Conservation (phyloP, 352 stramenopile species). For the Pythium apleroticum region DNA sequence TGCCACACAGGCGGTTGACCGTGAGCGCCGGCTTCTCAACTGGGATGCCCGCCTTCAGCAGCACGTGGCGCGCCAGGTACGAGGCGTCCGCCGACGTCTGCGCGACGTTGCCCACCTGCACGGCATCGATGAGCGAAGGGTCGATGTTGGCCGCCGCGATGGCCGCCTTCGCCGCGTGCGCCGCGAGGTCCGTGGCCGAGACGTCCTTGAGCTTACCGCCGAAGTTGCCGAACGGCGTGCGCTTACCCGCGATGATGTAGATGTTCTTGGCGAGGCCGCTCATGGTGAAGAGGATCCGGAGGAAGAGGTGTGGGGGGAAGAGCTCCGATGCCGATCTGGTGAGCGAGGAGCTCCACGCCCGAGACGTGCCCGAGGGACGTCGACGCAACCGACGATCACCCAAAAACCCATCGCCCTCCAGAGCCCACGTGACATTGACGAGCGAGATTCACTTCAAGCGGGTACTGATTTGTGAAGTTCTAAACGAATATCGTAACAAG, state of each 20-base stretch:
- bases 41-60: conserved; percentile 87
- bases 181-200: conserved; percentile 91
- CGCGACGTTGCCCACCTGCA: conserved; percentile 97
- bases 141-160: conserved; percentile 79
- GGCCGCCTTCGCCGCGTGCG: conserved; percentile 86
- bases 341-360: neutral
- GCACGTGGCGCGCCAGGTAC: conserved; percentile 96
- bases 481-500: neutral
- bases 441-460: neutral
- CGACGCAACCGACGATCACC: conserved; percentile 2
- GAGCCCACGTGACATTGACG: neutral
- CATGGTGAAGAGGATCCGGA: conserved; percentile 27
- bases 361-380: neutral
- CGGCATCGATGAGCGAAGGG: conserved; percentile 85
- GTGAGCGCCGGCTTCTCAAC: conserved; percentile 93
- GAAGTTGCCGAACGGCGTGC: conserved; percentile 95
- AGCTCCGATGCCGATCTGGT: conserved; percentile 12
- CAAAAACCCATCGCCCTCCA: neutral
- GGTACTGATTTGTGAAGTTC: neutral
- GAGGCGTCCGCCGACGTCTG: conserved; percentile 92
- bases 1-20: conserved; percentile 97
- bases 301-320: conserved; percentile 4
- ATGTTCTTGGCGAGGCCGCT: conserved; percentile 79
- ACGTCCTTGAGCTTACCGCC: conserved; percentile 93
- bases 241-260: conserved; percentile 96